Evolutionary conservation across 768 basidiomycete species (phyloP).

Genomic region (Sarcomyxa edulis): DNA sequence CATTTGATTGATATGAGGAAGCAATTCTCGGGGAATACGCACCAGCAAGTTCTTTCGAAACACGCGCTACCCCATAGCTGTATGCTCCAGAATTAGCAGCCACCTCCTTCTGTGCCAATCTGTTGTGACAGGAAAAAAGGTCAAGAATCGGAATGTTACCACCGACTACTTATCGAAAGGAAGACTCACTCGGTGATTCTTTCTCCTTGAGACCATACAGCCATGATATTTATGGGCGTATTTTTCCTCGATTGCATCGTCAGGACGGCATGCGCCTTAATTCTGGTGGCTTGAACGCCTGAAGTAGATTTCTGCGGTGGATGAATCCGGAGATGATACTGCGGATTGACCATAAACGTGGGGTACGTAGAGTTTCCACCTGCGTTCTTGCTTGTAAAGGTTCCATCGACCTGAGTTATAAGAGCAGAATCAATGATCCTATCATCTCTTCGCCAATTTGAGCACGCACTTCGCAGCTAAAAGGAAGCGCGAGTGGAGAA

Average conservation of each 20-base stretch:
- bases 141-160: not conserved
- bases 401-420: slow-evolving; percentile 46
- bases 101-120: slow-evolving; percentile 63
- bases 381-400: slow-evolving; percentile 63
- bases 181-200: slow-evolving; percentile 67
- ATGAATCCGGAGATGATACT: slow-evolving; percentile 67
- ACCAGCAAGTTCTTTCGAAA: slow-evolving; percentile 52
- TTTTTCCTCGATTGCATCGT: slow-evolving; percentile 55
- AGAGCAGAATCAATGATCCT: too few species aligned
- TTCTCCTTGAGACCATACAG: slow-evolving; percentile 72
- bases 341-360: slow-evolving; percentile 87
- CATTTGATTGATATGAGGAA: too few species aligned
- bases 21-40: slow-evolving; percentile 12
- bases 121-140: slow-evolving; percentile 19
- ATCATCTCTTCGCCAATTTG: too few species aligned
- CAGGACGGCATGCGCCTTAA: slow-evolving; percentile 39
- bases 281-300: slow-evolving; percentile 1
- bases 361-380: slow-evolving; percentile 82
- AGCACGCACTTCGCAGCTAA: too few species aligned
- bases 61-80: slow-evolving; percentile 65
- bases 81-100: slow-evolving; percentile 76
- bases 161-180: not conserved
- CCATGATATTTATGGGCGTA: slow-evolving; percentile 65
- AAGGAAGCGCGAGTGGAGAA: too few species aligned
- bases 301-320: slow-evolving; percentile 20